Percentiles rank a stretch among this genome's conserved stretches.
Evolutionary conservation across 2,329 filamentous ascomycete species (phyloP).

Genomic region (Xylaria sp.): DNA sequence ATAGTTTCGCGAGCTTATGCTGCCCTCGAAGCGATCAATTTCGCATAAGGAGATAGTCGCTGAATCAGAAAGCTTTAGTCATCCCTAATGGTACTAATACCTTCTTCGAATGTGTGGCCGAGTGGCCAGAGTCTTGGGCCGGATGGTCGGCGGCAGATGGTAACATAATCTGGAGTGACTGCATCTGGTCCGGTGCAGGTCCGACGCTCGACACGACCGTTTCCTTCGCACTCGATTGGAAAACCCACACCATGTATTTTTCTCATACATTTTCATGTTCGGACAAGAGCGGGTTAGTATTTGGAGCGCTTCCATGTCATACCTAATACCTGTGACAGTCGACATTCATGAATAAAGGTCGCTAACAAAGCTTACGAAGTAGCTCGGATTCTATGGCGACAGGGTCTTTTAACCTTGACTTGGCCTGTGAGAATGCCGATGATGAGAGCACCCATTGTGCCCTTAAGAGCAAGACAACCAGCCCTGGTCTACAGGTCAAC

Average conservation of each 20-base stretch:
- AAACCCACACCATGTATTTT: constrained; percentile 48
- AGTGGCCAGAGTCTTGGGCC: constrained; percentile 50
- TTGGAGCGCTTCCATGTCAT: not conserved
- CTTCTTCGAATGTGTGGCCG: constrained; percentile 51
- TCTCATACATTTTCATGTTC: constrained; percentile 51
- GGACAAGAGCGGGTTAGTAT: constrained; percentile 43
- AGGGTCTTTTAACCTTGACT: constrained; percentile 44
- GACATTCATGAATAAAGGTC: not conserved
- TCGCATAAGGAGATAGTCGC: not conserved
- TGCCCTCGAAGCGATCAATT: too few relatives aligned
- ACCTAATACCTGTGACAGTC: not conserved
- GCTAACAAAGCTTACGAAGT: not conserved
- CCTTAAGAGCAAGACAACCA: constrained; percentile 34
- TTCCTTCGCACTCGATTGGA: constrained; percentile 51
- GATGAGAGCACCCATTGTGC: constrained; percentile 42
- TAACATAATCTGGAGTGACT: constrained; percentile 51
- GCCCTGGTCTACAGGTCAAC: constrained; percentile 34
- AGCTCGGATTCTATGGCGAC: constrained; percentile 47
- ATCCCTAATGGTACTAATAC: constrained; percentile 39
- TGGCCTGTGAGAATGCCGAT: constrained; percentile 45
- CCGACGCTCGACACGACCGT: constrained; percentile 47
- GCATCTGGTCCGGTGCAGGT: constrained; percentile 51
- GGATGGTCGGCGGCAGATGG: constrained; percentile 47
- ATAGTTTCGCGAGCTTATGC: not conserved
- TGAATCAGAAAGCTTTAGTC: constrained; percentile 31